These are phyloP conservation scores for Cercophora scortea DNA, from an alignment of 495 filamentous ascomycete species.

Conservation along the genomic window DNA sequence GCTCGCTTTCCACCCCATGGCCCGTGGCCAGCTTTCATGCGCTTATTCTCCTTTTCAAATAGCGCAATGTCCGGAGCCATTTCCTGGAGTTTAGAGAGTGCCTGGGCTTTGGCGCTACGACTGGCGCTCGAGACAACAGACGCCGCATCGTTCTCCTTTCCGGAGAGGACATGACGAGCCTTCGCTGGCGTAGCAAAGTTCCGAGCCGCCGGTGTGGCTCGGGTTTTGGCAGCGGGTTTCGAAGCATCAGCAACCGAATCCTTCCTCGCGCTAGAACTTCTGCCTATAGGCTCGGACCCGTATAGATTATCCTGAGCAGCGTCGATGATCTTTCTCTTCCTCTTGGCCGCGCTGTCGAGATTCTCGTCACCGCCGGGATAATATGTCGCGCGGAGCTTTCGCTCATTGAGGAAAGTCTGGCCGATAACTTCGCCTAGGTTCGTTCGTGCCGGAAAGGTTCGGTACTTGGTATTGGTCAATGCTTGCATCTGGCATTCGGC, in stretches of 20 bases:
- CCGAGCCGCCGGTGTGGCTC: conserved; percentile 3
- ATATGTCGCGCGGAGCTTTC: conserved; percentile 23
- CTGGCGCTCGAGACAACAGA: conserved; percentile 56
- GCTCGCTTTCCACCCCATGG: conserved; percentile 68
- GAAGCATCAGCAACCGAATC: conserved; percentile 13
- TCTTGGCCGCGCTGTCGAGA: conserved; percentile 21
- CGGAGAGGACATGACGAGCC: conserved; percentile 33
- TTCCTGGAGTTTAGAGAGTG: conserved; percentile 64
- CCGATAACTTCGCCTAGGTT: conserved; percentile 91
- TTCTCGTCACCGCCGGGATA: conserved; percentile 32
- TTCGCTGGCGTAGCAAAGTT: conserved; percentile 36
- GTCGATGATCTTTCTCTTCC: conserved; percentile 33
- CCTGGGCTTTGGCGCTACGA: conserved; percentile 80
- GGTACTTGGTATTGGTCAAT: conserved; percentile 63
- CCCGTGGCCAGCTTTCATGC: conserved; percentile 57
- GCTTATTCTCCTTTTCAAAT: conserved; percentile 92
- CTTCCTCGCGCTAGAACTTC: conserved; percentile 21
- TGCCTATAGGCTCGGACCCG: conserved; percentile 16
- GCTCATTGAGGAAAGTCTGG: conserved; percentile 54
- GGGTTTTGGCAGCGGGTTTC: not conserved
- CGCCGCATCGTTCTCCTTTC: conserved; percentile 85
- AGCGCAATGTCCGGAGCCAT: conserved; percentile 76
- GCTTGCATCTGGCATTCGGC: conserved; percentile 69
- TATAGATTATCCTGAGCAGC: conserved; percentile 31
- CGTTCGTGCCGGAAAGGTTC: conserved; percentile 73